Evolutionary conservation across 2,329 filamentous ascomycete species (phyloP), one percentile per base, ranked within the genome.

Genomic region (Cercospora zeae-maydis): DNA sequence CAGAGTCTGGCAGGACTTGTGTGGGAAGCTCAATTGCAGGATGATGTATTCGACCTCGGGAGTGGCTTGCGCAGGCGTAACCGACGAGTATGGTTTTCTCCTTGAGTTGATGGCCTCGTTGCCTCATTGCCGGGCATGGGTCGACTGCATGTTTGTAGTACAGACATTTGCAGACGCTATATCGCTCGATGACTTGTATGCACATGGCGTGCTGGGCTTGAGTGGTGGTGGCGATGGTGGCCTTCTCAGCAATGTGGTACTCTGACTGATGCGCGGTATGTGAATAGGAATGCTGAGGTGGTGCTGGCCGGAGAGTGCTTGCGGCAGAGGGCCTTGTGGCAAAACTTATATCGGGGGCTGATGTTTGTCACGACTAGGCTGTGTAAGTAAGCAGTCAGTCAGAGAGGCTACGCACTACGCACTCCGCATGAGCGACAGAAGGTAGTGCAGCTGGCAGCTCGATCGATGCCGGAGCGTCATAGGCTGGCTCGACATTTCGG

Each of bases 101-200:
- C 69, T 91, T 86, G 62, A 93, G 80, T 51, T 72, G 71, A 73
- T 96, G 92, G 52, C 88, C 88, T 55, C 86, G 84, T 63, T 89
- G 87, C 64, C 89, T 90, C 74, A 92, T 91, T 36, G 86, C 82
- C 54, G 86, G 82, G 75, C 92, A 96, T 64, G 90, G 89, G 73
- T 96, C 92, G 71, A 96, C 83, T 53, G 90, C 87, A 76, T 96
- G 93, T 73, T 88, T 84, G 81, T 93, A 91, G 82, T 96, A 96
- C 70, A 93, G 83, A 78, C 92, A 96, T 67, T 87, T 85, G 83
- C 92, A 96, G 61, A 89, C 90, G 60, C 92, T 88, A 81, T 92
- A 96, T 63, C 91, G 84, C 77, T 96, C 92, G 71, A 93, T 82
- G 66, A 96, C 79, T 79, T 93, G 90, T 74, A 91, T 93, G 74